Evolutionary conservation across 192 early-diverging fungal species (phyloP), one percentile per base, ranked within the genome.

Genomic region (Piromyces finnis): DNA sequence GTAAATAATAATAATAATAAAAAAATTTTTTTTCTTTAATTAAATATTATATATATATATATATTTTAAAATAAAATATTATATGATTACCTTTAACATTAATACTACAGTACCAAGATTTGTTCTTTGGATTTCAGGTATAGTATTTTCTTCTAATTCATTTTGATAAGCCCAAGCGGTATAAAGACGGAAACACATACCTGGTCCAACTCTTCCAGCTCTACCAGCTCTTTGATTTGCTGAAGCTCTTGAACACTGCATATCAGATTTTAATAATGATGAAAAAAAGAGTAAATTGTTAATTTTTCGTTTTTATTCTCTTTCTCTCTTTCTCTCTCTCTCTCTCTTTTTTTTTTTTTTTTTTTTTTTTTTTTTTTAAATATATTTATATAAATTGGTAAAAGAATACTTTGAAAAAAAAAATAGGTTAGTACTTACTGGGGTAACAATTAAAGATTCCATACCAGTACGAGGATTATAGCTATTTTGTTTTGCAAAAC

Each of bases 81-180:
- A n/a, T n/a, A n/a, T n/a, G n/a, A 51, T 22, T 51, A 51, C 41
- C 86, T 98, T 98, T 80, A 99, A 90, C 79, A 90, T 89, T 78
- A 99, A 84, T 28, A 98, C 96, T 3, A 94, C 94, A 81, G 92
- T 94, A 13, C 91, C 91, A 32, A 99, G 85, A 81, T 99, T 99
- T 82, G 93, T 96, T 29, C 98, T 89, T 87, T 98, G 92, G 81
- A 99, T 99, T 86, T 98, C 98, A 1, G 98, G 98, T 39, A 95
- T 89, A 18, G 96, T 93, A 84, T 95, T 94, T n/a, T 92, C 93
- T 30, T 96, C 91, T 90, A 99, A 91, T 85, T 99, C 98, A 86
- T 95, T 97, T 28, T 88, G 84, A 80, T 79, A 79, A 11, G 51
- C 51, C 78, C 82, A 81, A 78, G 18, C 13, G 3, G 51, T 77